Conservation (phyloP, 208 protist genomes). For the Eutreptiella sp. region DNA sequence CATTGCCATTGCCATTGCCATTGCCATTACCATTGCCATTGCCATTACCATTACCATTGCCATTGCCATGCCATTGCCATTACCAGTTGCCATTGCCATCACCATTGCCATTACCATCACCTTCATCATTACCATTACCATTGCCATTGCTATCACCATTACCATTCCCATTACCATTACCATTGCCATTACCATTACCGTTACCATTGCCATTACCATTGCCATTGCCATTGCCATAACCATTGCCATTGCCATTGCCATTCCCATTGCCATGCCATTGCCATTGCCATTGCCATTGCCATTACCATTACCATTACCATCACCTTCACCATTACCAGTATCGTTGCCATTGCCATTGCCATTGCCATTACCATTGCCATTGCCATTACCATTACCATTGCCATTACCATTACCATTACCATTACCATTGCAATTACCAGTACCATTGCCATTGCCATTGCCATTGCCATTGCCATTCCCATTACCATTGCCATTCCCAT, state of each 20-base stretch:
- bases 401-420: constrained; percentile 3
- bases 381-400: constrained; percentile 2
- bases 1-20: constrained; percentile 15
- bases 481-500: constrained; percentile 18
- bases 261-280: no score
- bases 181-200: constrained; percentile 4
- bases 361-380: constrained; percentile 9
- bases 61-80: no score
- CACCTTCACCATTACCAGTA: no score
- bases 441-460: constrained; percentile 9
- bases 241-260: constrained; percentile 14
- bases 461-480: constrained; percentile 12
- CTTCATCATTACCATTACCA: background rate
- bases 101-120: no score
- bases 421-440: background rate
- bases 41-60: constrained; percentile 12
- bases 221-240: constrained; percentile 13
- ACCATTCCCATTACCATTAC: background rate
- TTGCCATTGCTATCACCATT: constrained; percentile 10
- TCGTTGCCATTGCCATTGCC: no score
- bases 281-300: background rate
- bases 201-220: constrained; percentile 6
- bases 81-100: no score
- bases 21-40: constrained; percentile 9
- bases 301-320: background rate